Evolutionary conservation across 1,284 basidiomycete genomes (phyloP).

Genomic region (Moesziomyces parantarcticus): DNA sequence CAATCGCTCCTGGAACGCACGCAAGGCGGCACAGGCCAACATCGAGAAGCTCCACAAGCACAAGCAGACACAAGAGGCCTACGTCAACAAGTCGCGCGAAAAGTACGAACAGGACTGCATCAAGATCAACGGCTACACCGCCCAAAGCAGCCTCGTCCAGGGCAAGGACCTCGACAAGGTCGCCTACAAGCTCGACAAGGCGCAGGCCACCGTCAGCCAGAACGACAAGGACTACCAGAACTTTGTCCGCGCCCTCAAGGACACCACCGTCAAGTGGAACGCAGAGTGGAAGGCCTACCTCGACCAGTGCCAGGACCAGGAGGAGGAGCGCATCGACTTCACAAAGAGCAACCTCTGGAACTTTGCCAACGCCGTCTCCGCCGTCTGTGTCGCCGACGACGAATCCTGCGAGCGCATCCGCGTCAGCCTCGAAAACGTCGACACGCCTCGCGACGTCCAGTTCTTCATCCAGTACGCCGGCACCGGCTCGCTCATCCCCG

Average conservation of each 20-base stretch:
- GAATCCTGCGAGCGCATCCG: conserved; percentile 71
- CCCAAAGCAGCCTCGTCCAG: conserved; percentile 90
- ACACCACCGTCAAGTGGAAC: conserved; percentile 89
- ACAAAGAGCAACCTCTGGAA: conserved; percentile 96
- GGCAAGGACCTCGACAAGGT: conserved; percentile 94
- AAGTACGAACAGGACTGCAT: conserved; percentile 95
- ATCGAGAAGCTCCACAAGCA: conserved; percentile 65
- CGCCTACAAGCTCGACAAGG: conserved; percentile 84
- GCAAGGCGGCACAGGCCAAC: conserved; percentile 54
- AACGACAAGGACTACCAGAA: conserved; percentile 84
- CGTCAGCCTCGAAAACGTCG: conserved; percentile 64
- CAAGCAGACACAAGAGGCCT: conserved; percentile 65
- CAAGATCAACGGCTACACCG: conserved; percentile 93
- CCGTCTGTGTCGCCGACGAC: conserved; percentile 94
- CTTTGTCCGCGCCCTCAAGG: conserved; percentile 82
- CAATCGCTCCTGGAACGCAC: conserved; percentile 51
- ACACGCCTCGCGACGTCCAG: conserved; percentile 58
- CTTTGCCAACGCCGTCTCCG: conserved; percentile 93
- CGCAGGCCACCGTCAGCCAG: conserved; percentile 84
- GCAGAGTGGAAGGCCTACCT: conserved; percentile 80
- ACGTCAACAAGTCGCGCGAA: conserved; percentile 77
- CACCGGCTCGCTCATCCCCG: conserved; percentile 63
- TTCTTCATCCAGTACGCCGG: conserved; percentile 63
- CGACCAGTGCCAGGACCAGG: conserved; percentile 88
- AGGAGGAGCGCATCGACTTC: conserved; percentile 92